Evolutionary conservation across 129 eudicot species (phyloP), one percentile per base, ranked within the genome.

Genomic region (Lactuca sativa): DNA sequence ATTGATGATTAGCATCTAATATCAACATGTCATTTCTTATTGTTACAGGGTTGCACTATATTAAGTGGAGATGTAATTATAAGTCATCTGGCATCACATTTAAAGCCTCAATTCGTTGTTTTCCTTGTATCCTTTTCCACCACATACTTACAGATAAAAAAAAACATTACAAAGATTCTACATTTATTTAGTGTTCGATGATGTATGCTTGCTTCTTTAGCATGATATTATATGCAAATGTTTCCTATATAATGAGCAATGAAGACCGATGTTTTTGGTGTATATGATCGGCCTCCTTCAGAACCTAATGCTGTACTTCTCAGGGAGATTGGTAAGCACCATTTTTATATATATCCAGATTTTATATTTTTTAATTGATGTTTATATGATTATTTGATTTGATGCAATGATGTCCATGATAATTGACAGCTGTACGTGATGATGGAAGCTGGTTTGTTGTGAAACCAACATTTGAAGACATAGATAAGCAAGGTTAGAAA

Each of bases 1-100:
- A 40, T 55, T 60, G 54, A 61, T 41, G 16, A 80, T 73, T 67
- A n/a, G 8, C 25, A 25, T 70, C 60, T 30, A 7, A 73, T 58
- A 40, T 56, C 65, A 7, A 37, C 25, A 60, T 62, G 40, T 57
- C 2, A 4, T 67, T 59, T 18, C 33, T 34, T 21, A 18, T 73
- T 79, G 36, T 49, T 44, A 32, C 84, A 90, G 99, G 99, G 85
- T 21, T 90, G 99, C 87, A 95, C 99, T 34, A 90, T 95, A 61
- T 77, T 95, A 83, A 95, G 99, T 62, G 99, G 97, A 73, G 99
- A 95, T 76, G 93, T 95, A 43, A 95, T 95, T 68, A 90, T 90
- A 73, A 82, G 99, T 58, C 90, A 95, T 81, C 84, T 93, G 47
- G 92, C 98, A 18, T 90, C 81, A 21, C 56, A 80, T 52, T 56